Evolutionary conservation across 2,329 filamentous ascomycete genomes (phyloP).

Genomic region (Cryphonectria radicalis): DNA sequence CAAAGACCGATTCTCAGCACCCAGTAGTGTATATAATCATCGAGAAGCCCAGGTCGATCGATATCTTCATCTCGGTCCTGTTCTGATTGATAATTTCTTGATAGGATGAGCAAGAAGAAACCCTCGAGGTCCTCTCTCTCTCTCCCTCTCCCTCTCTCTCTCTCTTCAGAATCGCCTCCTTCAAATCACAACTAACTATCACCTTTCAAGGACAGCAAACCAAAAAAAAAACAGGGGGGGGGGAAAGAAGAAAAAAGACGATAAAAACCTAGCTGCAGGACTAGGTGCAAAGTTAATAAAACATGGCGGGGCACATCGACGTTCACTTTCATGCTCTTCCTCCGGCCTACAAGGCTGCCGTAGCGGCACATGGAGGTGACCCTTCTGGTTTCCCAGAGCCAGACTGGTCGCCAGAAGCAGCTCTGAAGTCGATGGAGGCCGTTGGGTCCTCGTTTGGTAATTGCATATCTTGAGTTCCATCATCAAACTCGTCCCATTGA

Average conservation of each 20-base stretch:
- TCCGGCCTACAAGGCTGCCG: slow-evolving; percentile 25
- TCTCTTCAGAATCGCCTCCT: neutral
- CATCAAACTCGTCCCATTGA: neutral
- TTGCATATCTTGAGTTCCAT: neutral
- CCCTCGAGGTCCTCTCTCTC: neutral
- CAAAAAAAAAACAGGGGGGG: too few relatives aligned
- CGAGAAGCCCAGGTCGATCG: neutral
- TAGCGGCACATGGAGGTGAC: slow-evolving; percentile 27
- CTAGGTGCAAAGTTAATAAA: neutral
- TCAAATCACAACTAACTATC: neutral
- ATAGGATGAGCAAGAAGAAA: neutral
- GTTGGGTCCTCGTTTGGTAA: slow-evolving; percentile 25
- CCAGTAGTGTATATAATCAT: neutral
- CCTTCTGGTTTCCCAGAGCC: slow-evolving; percentile 26
- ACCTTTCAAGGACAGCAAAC: neutral
- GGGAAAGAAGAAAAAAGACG: neutral
- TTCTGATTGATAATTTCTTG: neutral
- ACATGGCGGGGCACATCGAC: slow-evolving; percentile 28
- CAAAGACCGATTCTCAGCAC: neutral
- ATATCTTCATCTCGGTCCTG: neutral
- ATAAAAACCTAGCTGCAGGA: neutral
- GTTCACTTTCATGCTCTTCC: slow-evolving; percentile 27
- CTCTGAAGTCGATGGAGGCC: slow-evolving; percentile 25
- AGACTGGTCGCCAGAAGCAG: slow-evolving; percentile 27
- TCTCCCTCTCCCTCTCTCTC: neutral